phyloP scores from a whole-genome alignment of 305 asterid species.

The Solanum hybrid region DNA sequence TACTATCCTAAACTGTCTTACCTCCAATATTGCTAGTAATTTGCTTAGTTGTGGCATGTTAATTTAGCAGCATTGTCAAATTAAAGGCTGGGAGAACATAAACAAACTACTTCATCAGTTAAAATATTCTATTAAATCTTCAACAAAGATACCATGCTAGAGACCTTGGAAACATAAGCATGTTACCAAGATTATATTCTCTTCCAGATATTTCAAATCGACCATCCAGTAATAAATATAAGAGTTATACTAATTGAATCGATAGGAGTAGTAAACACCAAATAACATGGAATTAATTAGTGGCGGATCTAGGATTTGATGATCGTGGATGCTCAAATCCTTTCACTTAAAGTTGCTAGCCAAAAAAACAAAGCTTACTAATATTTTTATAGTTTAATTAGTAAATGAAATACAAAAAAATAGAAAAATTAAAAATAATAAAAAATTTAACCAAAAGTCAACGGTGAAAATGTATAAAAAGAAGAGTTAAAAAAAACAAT shows the following conservation, averaged over 20 bases:
- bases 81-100: neutral
- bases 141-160: slow-evolving; percentile 1
- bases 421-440: too few species aligned
- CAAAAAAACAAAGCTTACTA: too few species aligned
- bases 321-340: neutral
- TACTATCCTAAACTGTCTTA: neutral
- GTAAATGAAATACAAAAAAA: too few species aligned
- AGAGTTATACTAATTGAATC: neutral
- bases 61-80: neutral
- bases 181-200: neutral
- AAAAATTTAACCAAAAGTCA: too few species aligned
- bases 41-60: neutral
- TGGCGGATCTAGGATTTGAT: neutral
- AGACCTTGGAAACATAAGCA: slow-evolving; percentile 7
- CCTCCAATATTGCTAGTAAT: neutral
- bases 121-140: neutral
- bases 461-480: neutral
- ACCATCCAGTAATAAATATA: neutral
- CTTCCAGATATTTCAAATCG: neutral
- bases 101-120: neutral
- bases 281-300: neutral
- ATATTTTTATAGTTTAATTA: too few species aligned
- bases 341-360: neutral
- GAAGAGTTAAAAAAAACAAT: too few species aligned
- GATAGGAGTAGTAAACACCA: neutral